Conservation (phyloP, 805 yeast genomes). For the Kodamaea fukazawae region DNA sequence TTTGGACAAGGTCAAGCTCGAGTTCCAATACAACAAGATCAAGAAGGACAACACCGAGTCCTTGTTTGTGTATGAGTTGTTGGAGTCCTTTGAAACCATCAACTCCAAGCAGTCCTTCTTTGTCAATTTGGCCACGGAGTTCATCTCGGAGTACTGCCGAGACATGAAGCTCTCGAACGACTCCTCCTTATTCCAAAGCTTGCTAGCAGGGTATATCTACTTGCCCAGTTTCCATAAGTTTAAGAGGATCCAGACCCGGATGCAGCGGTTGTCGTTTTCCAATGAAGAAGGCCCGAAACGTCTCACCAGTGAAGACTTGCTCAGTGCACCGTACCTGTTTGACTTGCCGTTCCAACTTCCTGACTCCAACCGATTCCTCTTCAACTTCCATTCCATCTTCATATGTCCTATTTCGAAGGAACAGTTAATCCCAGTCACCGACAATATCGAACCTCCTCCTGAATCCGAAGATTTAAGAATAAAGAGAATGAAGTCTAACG, state of each 20-base stretch:
- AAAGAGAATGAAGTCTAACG: constrained; percentile 20
- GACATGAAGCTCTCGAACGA: constrained; percentile 37
- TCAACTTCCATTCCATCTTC: constrained; percentile 43
- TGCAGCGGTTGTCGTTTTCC: constrained; percentile 13
- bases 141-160: constrained; percentile 38
- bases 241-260: constrained; percentile 33
- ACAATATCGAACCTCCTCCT: constrained; percentile 3
- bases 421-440: constrained; percentile 36
- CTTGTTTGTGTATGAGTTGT: constrained; percentile 30
- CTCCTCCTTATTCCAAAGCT: constrained; percentile 39
- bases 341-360: constrained; percentile 44
- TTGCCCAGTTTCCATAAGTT: constrained; percentile 43
- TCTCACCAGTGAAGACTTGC: background rate
- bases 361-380: constrained; percentile 37
- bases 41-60: constrained; percentile 20
- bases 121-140: constrained; percentile 36
- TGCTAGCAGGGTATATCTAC: constrained; percentile 40
- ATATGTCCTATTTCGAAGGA: constrained; percentile 47
- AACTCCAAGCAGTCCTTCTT: constrained; percentile 30
- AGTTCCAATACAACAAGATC: constrained; percentile 19
- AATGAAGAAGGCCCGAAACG: constrained; percentile 1
- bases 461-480: constrained; percentile 10
- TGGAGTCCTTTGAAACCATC: constrained; percentile 29
- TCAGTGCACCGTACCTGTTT: constrained; percentile 20
- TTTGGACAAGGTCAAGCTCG: constrained; percentile 21